Evolutionary conservation across 306 rosid genomes (phyloP), one percentile per base, ranked within the genome.

Genomic region (Prinsepia uniflora): DNA sequence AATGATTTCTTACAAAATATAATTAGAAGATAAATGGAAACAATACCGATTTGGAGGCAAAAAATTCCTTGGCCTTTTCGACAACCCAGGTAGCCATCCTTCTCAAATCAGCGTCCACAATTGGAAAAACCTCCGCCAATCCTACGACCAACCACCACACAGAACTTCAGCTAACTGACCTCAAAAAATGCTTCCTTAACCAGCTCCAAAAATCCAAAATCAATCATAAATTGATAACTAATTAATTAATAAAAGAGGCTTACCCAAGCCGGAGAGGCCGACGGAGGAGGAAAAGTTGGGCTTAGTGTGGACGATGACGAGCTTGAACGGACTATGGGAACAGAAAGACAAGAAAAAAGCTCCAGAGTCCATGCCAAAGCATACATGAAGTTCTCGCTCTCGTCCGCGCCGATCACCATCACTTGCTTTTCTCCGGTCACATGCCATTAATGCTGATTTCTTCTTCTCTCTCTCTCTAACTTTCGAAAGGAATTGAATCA

Each of bases 231-330:
- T 5, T 39, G 18, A 39, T 1, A 50, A 59, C 1, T 8, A 59
- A 34, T 34, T 0, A 34, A 57, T 2, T 57, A 8, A 57, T 57
- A 3, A 30, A 18, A 18, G 58, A 17, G 22, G 3, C 18, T 39
- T 68, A 87, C 96, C 96, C 17, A 90, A 92, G n/a, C 95, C 97
- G n/a, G 81, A 73, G 62, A 89, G 70, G 18, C 95, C 87, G 40
- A 86, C 82, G 45, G 63, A 58, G 44, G 90, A 5, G 65, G 66
- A 2, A 52, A 84, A 53, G 62, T 74, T 0, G 70, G 91, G 89
- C 67, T 80, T 92, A 60, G 92, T 84, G 78, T 87, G 80, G 56
- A 88, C 86, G 58, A 90, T 63, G 75, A 90, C 56, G 55, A 92
- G 87, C 64, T 85, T 86, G 84, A 86, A 89, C 7, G 81, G 75